Conservation (phyloP, 148 eudicot species). For the Silene latifolia region DNA sequence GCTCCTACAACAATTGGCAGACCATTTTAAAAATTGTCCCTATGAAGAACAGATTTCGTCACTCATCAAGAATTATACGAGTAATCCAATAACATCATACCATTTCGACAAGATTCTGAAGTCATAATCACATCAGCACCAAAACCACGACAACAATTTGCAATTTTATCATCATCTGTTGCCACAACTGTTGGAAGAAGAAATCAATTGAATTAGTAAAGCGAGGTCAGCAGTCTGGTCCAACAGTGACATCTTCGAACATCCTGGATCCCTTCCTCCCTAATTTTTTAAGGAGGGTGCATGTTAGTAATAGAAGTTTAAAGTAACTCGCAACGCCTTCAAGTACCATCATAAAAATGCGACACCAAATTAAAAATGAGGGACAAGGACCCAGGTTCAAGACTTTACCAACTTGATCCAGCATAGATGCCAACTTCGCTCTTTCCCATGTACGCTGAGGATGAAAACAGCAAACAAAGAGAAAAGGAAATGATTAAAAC, state of each 20-base stretch:
- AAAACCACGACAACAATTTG: slow-evolving; percentile 85
- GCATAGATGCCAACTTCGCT: slow-evolving; percentile 75
- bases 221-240: not conserved
- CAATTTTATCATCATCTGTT: slow-evolving; percentile 94
- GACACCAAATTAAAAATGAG: not conserved
- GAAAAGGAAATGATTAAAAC: not conserved
- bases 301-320: no score
- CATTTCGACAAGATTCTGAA: slow-evolving; percentile 87
- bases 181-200: slow-evolving; percentile 68
- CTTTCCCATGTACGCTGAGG: slow-evolving; percentile 95
- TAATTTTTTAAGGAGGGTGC: no score
- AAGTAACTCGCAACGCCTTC: not conserved
- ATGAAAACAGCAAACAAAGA: slow-evolving; percentile 9
- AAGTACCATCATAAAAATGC: not conserved
- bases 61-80: slow-evolving; percentile 7
- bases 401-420: slow-evolving; percentile 78
- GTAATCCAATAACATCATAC: slow-evolving; percentile 28
- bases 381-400: slow-evolving; percentile 5
- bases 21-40: not conserved
- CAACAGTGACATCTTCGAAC: not conserved
- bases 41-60: not conserved
- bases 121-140: slow-evolving; percentile 99
- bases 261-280: no score
- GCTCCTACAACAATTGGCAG: slow-evolving; percentile 46
- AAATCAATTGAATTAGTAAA: not conserved